Base-by-base conservation (phyloP, 108 stramenopile species). In the Conticribra weissflogii region DNA sequence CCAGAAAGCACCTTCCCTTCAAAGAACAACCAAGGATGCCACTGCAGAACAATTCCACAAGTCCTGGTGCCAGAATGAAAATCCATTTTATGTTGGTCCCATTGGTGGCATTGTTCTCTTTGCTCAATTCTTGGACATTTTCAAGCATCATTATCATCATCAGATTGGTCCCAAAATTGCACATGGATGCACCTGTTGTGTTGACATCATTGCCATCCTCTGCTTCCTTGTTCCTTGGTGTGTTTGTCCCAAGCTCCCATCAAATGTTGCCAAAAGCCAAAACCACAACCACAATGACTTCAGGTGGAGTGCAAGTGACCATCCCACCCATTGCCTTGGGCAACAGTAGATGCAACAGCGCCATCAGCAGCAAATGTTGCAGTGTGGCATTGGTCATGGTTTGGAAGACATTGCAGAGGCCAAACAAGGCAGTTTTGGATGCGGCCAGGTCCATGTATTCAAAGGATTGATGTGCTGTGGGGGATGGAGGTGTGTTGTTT, bases 351-450 rank as follows among this genome's bases (percentile, higher is more conserved):
- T 95, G 91, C 28, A 95, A 75, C 22, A 95, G 64, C 33, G 89
- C 88, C 14, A 84, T 83, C 27, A 89, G 75, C 19, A 95, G 68
- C 4, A 95, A 64, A 31, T 81, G 76, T 23, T 85, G 65, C 2
- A 95, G 63, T 4, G 88, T 86, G 14, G 63, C 63, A 63, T 95
- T 90, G 30, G 88, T 79, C 16, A 95, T 51, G 18, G 85, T 82
- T 17, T 85, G 83, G 68, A 95, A 92, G 33, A 86, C 84, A 29
- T 87, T 78, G 9, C 85, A 72, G 21, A 90, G 55, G 22, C 78
- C 83, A 76, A 90, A 88, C 0, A 95, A 63, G n/a, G 94, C 94
- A 2, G 94, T 84, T 71, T 91, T 90, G 24, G 89, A 88, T 7
- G 90, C 89, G 18, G 85, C 88, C 19, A 88, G 62, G 14, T 84